Base-by-base conservation (phyloP, 768 basidiomycete genomes). In the Kwoniella heveanensis region DNA sequence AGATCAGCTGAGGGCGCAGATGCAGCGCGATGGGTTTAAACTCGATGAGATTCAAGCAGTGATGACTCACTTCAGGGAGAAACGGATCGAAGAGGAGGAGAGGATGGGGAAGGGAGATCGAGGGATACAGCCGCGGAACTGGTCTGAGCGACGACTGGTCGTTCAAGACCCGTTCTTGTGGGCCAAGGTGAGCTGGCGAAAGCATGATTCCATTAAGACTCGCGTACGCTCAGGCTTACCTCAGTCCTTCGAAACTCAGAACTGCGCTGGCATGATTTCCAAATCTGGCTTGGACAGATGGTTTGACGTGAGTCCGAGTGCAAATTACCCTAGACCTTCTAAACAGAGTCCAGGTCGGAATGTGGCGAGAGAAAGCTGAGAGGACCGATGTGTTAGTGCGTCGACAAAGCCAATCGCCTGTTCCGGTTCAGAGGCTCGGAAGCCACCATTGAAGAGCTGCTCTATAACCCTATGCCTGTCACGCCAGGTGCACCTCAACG, bases 101-200 rank as follows among this genome's bases (percentile, higher is more conserved):
- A 60, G 67, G 52, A 71, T 73, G 70, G 70, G 65, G 19, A 68
- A 68, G 36, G 68, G 67, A 13, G 60, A 67, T 54, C 44, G 51
- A 29, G 64, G 64, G 7, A 66, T 70, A 17, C 78, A 79, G 52
- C 78, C 78, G 17, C 56, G 60, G 21, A 70, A 66, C 52, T 79
- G 78, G 78, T 48, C 47, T 2, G 64, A 67, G 51, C 61, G 69
- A 39, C 48, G 53, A 52, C 44, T 79, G 48, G 67, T 79, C 17
- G 73, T 79, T 6, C 78, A 79, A 55, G 78, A 79, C 62, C 76
- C 77, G 19, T 79, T 79, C 64, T 57, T 79, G 30, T 74, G 75
- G 67, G 66, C 69, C 39, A 79, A 79, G 72, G 77, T 77, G 53
- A 64, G 71, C 57, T 37, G 19, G 9, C 29, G 24, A n/a, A n/a